Conservation (phyloP, 768 basidiomycete genomes). For the Tylopilus cervinicoccineus region DNA sequence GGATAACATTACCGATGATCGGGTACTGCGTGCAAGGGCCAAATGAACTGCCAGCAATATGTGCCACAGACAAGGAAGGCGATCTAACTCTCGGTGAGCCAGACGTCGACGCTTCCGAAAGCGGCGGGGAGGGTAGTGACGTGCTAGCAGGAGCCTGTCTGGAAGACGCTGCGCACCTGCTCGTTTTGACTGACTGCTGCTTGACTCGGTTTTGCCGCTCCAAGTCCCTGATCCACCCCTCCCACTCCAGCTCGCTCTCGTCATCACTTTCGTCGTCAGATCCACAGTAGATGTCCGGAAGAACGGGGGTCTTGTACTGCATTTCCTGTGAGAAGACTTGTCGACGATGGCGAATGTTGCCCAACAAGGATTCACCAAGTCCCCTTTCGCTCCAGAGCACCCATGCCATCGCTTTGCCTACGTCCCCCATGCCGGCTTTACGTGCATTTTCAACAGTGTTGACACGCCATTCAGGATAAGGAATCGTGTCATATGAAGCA, state of each 20-base stretch:
- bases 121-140: conserved; percentile 25
- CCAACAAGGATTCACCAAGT: conserved; percentile 14
- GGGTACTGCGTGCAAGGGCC: conserved; percentile 9
- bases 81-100: conserved; percentile 20
- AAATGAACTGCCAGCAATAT: background rate
- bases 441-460: conserved; percentile 48
- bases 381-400: conserved; percentile 33
- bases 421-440: conserved; percentile 55
- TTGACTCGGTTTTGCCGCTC: conserved; percentile 33
- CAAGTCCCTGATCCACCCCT: conserved; percentile 61
- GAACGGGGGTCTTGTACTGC: conserved; percentile 15
- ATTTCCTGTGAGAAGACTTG: conserved; percentile 23
- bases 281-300: conserved; percentile 9
- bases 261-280: conserved; percentile 37
- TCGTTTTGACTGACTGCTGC: conserved; percentile 5
- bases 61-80: conserved; percentile 10
- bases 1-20: conserved; percentile 22
- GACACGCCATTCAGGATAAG: conserved; percentile 67
- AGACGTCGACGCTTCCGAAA: conserved; percentile 24
- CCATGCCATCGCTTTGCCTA: conserved; percentile 51
- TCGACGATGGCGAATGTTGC: conserved; percentile 22
- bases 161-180: background rate
- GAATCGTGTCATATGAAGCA: conserved; percentile 36
- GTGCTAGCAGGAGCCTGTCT: background rate
- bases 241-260: conserved; percentile 61